phyloP scores from a whole-genome alignment of 164 flowering plant genomes.

The Annona cherimola region DNA sequence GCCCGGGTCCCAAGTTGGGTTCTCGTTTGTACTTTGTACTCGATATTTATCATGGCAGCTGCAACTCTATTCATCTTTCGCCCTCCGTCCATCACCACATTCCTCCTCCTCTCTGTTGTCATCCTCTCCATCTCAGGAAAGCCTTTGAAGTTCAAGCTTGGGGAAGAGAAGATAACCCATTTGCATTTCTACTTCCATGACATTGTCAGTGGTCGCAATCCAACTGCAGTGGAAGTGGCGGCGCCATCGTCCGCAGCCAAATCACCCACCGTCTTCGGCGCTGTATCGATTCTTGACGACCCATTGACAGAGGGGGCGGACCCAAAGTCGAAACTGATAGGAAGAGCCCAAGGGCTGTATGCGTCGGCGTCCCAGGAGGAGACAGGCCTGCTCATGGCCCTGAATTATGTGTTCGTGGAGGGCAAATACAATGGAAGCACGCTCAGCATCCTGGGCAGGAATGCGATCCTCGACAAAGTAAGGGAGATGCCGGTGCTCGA shows the following conservation, averaged over 20 bases:
- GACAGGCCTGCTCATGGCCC: conserved; percentile 18
- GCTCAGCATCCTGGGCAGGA: conserved; percentile 11
- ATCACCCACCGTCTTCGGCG: conserved; percentile 17
- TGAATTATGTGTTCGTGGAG: conserved; percentile 22
- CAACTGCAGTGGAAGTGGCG: conserved; percentile 16
- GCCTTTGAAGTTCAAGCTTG: too few species aligned
- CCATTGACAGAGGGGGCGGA: conserved; percentile 26
- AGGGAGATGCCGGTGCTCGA: conserved; percentile 15
- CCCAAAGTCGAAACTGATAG: conserved; percentile 19
- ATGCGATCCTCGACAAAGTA: conserved; percentile 2
- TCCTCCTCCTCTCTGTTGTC: too few species aligned
- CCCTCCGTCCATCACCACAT: too few species aligned
- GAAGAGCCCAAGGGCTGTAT: conserved; percentile 34
- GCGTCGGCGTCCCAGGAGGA: conserved; percentile 17
- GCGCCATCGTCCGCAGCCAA: conserved; percentile 5
- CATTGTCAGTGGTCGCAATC: conserved; percentile 17
- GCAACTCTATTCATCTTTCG: too few species aligned
- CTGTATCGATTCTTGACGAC: conserved; percentile 23
- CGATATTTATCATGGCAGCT: too few species aligned
- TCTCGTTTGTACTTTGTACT: too few species aligned
- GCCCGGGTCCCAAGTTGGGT: too few species aligned
- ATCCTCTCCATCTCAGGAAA: too few species aligned
- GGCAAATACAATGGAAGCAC: conserved; percentile 29
- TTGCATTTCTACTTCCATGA: conserved; percentile 20
- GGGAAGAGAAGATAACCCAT: conserved; percentile 17